phyloP scores from a whole-genome alignment of 176 grass and related monocot genomes.

The Tillandsia fasciculata region DNA sequence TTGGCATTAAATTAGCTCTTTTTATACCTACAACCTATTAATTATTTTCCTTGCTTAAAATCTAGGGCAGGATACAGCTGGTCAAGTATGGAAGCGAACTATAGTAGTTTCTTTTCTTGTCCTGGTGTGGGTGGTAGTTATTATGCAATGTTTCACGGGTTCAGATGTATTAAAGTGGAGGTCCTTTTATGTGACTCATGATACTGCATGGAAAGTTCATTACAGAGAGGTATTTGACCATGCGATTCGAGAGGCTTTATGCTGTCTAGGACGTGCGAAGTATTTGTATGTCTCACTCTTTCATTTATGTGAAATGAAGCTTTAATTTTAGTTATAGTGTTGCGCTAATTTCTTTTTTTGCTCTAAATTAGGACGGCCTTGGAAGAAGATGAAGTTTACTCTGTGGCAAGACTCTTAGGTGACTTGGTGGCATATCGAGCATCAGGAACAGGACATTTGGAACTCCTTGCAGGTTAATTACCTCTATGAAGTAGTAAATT shows the following conservation, averaged over 20 bases:
- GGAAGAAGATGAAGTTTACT: constrained; percentile 95
- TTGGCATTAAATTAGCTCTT: neutral
- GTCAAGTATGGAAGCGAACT: constrained; percentile 37
- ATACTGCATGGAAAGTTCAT: constrained; percentile 97
- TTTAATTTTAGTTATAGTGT: constrained; percentile 16
- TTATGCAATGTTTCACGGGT: constrained; percentile 83
- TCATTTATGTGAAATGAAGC: constrained; percentile 10
- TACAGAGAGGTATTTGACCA: constrained; percentile 98
- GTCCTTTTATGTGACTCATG: constrained; percentile 95
- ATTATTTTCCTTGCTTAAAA: constrained; percentile 29
- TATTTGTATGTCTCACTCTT: constrained; percentile 64
- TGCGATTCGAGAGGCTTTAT: constrained; percentile 93
- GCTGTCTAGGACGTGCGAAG: constrained; percentile 83
- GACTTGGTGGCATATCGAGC: constrained; percentile 99
- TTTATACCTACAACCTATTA: constrained; percentile 20
- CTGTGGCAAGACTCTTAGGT: constrained; percentile 89
- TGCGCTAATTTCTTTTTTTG: constrained; percentile 12
- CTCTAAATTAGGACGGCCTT: constrained; percentile 56
- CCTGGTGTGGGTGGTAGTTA: constrained; percentile 65
- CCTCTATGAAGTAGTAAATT: neutral
- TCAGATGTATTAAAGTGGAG: constrained; percentile 88
- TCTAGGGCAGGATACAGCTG: constrained; percentile 69
- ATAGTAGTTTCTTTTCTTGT: constrained; percentile 62
- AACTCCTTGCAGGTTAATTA: constrained; percentile 75
- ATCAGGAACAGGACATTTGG: constrained; percentile 96